Base-by-base conservation (phyloP, 192 early-diverging fungal genomes). In the Coemansia erecta region DNA sequence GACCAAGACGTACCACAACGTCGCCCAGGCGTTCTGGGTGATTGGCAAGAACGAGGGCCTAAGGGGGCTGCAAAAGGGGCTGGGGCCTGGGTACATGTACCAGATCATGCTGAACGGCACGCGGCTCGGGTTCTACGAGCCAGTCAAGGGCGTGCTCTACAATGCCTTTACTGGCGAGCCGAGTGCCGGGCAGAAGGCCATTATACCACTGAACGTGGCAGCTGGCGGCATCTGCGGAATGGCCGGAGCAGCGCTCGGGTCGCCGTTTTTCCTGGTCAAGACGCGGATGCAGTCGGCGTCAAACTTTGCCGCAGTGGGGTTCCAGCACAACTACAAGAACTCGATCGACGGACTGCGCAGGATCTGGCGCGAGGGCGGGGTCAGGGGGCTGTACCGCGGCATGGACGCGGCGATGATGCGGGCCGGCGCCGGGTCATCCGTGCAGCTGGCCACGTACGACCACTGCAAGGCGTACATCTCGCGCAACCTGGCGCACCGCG, bases 91-190 rank as follows among this genome's bases (percentile, higher is more conserved):
- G 2, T 97, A 97, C 76, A 73, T 85, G 53, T 97, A 95, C 72
- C 96, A 98, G 72, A 77, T 93, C 44, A 81, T 92, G 66, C 84
- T 98, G 68, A 98, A 98, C 62, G 96, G 96, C 31, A 89, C 87
- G 35, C 88, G 96, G 47, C 76, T 98, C 21, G 94, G 96, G 5
- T 65, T 94, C 41, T 98, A 95, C 67, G 93, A 92, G 60, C 96
- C 96, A 2, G 83, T 89, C 23, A 86, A 89, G 57, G 80, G 79
- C 21, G 66, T 73, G 0, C 60, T 90, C 10, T 77, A 78, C 65
- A 48, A 58, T 26, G n/a, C 63, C 15, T 61, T 86, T 22, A 73
- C 73, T 3, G 80, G 71, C 0, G 69, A 61, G 11, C 14, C 66
- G 17, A 57, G 67, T 42, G 61, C 75, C 53, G 73, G 80, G 26